Evolutionary conservation across 1,139 yeast genomes (phyloP), one percentile per base, ranked within the genome.

Genomic region (Spathaspora sp.): DNA sequence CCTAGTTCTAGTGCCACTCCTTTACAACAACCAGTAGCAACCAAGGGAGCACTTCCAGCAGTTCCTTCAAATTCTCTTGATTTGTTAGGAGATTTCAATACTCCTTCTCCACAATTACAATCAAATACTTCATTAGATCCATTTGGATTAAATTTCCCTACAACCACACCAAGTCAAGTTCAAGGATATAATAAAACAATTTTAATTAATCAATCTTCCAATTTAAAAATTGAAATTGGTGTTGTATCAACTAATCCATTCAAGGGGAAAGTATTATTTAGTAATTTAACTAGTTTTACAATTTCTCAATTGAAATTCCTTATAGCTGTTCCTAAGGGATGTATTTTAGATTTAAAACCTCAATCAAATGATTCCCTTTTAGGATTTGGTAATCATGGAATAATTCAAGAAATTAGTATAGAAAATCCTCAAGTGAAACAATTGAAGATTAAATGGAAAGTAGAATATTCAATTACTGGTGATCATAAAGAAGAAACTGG

Each of bases 361-460:
- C 95, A 89, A 58, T 76, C 89, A 7, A 78, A 82, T 38, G 82
- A 79, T 46, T 56, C 64, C 11, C 59, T 90, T 15, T 70, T 72
- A 46, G 79, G 86, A 2, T 74, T 72, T 45, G 70, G 76, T 42
- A 68, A 65, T 31, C 75, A 78, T 46, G 86, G 85, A 6, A 73
- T 89, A 16, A 70, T 74, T 4, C 96, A 89, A 63, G 70, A 67
- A 25, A 78, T 85, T 48, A 61, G 65, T n/a, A 76, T 91, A 50
- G 82, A 77, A 43, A 80, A 82, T 56, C 76, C 81, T 3, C 55
- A 61, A 2, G 61, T 63, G 43, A 72, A 72, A 53, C 65, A 77
- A 18, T 73, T 89, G 55, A 90, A 89, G 66, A 73, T 91, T 49
- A 86, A 90, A 63, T 91, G 95, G 95, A 89, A 86, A 63, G 78